Conservation (phyloP, 768 basidiomycete genomes). For the Candolleomyces eurysporus region DNA sequence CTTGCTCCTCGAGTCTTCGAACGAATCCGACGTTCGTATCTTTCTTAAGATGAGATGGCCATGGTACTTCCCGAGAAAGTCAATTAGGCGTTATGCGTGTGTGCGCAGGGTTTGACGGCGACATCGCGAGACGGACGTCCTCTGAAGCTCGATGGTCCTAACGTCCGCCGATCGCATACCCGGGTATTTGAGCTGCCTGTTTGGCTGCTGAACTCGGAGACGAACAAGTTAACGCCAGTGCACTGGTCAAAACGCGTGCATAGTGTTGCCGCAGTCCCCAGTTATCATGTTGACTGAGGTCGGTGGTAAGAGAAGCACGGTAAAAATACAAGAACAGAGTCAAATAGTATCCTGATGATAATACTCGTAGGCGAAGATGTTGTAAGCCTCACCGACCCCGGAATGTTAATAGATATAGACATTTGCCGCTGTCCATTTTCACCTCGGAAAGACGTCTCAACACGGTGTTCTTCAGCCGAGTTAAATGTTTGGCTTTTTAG, state of each 20-base stretch:
- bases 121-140: neutral
- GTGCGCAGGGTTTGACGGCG: no score
- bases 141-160: neutral
- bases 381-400: neutral
- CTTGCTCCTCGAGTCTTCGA: neutral
- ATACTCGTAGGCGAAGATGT: neutral
- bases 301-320: neutral
- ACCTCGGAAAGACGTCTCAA: constrained; percentile 4
- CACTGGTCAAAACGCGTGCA: no score
- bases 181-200: no score
- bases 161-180: neutral
- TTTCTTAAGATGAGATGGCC: neutral
- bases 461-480: neutral
- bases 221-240: no score
- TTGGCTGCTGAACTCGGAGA: no score
- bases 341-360: neutral
- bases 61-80: constrained; percentile 1
- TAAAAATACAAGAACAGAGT: neutral
- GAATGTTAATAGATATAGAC: constrained; percentile 3
- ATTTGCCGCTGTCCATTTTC: constrained; percentile 2
- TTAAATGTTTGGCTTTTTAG: neutral
- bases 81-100: neutral
- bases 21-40: no score
- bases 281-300: neutral
- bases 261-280: no score